These are phyloP conservation scores for Alternaria atra DNA, from an alignment of 2,329 filamentous ascomycete species.

Conservation along the genomic window DNA sequence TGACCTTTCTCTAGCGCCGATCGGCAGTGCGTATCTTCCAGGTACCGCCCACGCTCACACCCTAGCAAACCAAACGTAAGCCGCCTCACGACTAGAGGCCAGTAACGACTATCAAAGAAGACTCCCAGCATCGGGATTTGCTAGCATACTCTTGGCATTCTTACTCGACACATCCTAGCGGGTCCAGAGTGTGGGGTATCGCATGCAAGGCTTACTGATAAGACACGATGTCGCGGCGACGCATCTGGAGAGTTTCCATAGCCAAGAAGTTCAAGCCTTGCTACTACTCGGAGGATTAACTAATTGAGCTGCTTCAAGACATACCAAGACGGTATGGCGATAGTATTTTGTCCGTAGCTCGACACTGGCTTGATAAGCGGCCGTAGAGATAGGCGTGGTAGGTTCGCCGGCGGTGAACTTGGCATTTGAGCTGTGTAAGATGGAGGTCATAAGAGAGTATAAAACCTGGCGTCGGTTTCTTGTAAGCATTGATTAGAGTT, in stretches of 20 bases:
- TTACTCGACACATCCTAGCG: conserved; percentile 15
- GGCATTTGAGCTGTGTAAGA: not conserved
- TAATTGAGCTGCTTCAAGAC: conserved; percentile 3
- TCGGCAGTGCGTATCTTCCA: not conserved
- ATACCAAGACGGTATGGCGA: conserved; percentile 15
- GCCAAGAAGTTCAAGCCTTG: conserved; percentile 6
- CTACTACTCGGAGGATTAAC: conserved; percentile 4
- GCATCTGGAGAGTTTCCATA: not conserved
- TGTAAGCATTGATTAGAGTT: not conserved
- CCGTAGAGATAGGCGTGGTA: conserved; percentile 14
- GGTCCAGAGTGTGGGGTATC: conserved; percentile 10
- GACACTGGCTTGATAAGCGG: conserved; percentile 15
- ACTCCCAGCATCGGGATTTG: not conserved
- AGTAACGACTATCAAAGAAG: not conserved
- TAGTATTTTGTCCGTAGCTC: conserved; percentile 7
- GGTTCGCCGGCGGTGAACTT: conserved; percentile 7
- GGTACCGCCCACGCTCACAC: not conserved
- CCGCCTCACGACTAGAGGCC: not conserved
- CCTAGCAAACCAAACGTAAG: not conserved
- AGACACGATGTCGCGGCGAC: conserved; percentile 7
- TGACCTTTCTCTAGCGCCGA: not conserved
- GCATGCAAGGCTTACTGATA: conserved; percentile 21
- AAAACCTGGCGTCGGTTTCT: not conserved
- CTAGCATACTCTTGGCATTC: conserved; percentile 7
- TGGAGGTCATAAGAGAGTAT: conserved; percentile 1